These are phyloP conservation scores for Cryptosporidium andersoni DNA, from an alignment of 169 alveolate species.

Conservation along the genomic window DNA sequence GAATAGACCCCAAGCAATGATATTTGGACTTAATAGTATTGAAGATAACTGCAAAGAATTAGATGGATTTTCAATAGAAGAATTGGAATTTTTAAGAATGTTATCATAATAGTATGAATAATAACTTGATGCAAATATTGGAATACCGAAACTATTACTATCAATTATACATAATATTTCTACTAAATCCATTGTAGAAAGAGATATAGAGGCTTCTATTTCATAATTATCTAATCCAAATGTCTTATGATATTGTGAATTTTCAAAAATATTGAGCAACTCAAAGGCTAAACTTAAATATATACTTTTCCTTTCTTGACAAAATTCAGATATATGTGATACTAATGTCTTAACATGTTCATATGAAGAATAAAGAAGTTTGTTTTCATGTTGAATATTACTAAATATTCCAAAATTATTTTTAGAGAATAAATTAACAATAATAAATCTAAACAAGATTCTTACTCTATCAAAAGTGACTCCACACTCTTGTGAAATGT, in stretches of 20 bases:
- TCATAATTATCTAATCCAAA: no score
- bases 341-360: constrained; percentile 15
- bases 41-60: constrained; percentile 19
- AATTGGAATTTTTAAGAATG: neutral
- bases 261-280: constrained; percentile 17
- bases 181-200: neutral
- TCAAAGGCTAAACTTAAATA: constrained; percentile 10
- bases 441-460: constrained; percentile 18
- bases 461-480: constrained; percentile 46
- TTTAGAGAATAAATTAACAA: constrained; percentile 1
- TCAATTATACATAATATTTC: constrained; percentile 41
- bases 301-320: neutral
- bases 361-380: neutral
- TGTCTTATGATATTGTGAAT: neutral
- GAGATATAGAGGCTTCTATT: no score
- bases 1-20: constrained; percentile 57
- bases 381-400: neutral
- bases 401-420: no score
- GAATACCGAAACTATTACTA: constrained; percentile 62
- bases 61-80: neutral
- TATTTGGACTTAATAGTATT: constrained; percentile 35
- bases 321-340: constrained; percentile 9
- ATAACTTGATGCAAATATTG: constrained; percentile 5
- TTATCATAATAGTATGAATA: no score
- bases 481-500: constrained; percentile 7